phyloP scores from a whole-genome alignment of 169 alveolate species.

The Besnoitia besnoiti region DNA sequence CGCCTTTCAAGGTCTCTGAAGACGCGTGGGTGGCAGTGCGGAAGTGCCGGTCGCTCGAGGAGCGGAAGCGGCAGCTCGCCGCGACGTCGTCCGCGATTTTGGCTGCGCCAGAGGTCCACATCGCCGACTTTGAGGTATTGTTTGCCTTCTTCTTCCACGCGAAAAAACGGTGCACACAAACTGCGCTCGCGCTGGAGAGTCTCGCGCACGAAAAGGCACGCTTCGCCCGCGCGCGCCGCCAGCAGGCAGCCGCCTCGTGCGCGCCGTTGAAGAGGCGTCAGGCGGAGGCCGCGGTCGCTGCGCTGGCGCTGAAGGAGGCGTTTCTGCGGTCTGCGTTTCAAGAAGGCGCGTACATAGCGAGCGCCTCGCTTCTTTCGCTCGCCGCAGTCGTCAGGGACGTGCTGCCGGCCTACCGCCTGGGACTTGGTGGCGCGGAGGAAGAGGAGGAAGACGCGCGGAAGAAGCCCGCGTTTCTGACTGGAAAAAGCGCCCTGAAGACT shows the following conservation, averaged over 20 bases:
- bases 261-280: too few species aligned
- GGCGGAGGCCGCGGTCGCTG: too few species aligned
- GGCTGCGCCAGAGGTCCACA: not conserved
- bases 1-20: not conserved
- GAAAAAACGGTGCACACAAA: not conserved
- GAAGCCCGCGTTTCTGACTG: not conserved
- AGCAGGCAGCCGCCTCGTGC: too few species aligned
- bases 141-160: constrained; percentile 20
- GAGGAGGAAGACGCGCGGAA: not conserved
- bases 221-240: too few species aligned
- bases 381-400: not conserved
- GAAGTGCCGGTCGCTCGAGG: not conserved
- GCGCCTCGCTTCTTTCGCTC: constrained; percentile 10
- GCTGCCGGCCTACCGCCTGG: not conserved
- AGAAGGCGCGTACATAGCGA: not conserved
- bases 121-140: not conserved
- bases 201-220: too few species aligned
- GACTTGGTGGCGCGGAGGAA: not conserved
- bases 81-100: not conserved
- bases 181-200: not conserved
- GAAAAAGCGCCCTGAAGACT: not conserved
- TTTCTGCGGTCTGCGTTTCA: not conserved
- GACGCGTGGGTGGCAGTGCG: not conserved
- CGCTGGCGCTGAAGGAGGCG: not conserved
- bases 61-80: not conserved